phyloP scores from a whole-genome alignment of 1,284 basidiomycete genomes.

The Waitea zeae region DNA sequence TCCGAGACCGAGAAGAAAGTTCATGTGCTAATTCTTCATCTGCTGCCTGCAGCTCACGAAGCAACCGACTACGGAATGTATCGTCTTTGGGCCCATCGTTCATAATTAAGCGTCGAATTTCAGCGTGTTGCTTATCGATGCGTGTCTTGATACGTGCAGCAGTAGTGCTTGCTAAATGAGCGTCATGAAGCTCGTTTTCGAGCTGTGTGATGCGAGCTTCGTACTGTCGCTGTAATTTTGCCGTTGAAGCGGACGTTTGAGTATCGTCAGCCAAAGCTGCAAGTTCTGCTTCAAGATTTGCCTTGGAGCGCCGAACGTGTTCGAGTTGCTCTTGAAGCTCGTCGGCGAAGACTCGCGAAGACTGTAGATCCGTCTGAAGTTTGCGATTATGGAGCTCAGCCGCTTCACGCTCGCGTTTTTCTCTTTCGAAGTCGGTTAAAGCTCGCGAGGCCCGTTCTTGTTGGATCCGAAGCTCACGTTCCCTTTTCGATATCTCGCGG shows the following conservation, averaged over 20 bases:
- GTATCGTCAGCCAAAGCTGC: conserved; percentile 46
- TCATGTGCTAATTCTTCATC: conserved; percentile 49
- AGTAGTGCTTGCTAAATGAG: conserved; percentile 29
- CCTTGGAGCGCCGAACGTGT: conserved; percentile 41
- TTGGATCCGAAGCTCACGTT: conserved; percentile 41
- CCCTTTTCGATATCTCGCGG: conserved; percentile 44
- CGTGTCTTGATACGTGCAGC: conserved; percentile 41
- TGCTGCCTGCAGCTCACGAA: conserved; percentile 49
- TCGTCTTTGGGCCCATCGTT: conserved; percentile 35
- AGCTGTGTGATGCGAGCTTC: conserved; percentile 47
- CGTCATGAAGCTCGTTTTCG: conserved; percentile 43
- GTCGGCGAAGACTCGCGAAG: conserved; percentile 29
- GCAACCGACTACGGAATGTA: conserved; percentile 42
- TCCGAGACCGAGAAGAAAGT: conserved; percentile 17
- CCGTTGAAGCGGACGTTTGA: conserved; percentile 30
- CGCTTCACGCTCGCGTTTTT: conserved; percentile 42
- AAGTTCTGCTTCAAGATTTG: conserved; percentile 51
- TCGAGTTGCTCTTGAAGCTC: conserved; percentile 35
- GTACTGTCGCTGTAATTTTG: conserved; percentile 47
- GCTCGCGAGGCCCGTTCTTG: conserved; percentile 42
- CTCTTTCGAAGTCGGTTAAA: conserved; percentile 41
- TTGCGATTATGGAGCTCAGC: conserved; percentile 44
- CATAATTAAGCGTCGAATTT: conserved; percentile 48
- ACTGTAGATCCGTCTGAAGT: conserved; percentile 40
- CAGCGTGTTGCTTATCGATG: conserved; percentile 51